phyloP scores from a whole-genome alignment of 2,329 filamentous ascomycete species.

The Hypoxylon sp. region DNA sequence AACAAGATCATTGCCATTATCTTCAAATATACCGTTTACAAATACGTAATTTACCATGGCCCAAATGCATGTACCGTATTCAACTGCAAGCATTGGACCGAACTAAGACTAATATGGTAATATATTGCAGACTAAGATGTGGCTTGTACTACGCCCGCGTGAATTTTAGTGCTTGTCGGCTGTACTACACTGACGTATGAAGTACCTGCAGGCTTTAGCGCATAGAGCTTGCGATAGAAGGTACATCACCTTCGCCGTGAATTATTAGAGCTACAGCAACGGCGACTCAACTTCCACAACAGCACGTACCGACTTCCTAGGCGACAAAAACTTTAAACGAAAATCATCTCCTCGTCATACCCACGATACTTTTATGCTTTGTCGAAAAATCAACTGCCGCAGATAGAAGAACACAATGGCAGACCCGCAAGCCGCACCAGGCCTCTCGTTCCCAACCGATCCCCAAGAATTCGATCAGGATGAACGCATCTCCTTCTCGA shows the following conservation, averaged over 20 bases:
- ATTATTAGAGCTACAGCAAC: too few relatives aligned
- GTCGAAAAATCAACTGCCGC: background rate
- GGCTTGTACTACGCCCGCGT: background rate
- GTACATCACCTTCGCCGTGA: constrained; percentile 12
- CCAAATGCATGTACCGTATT: too few relatives aligned
- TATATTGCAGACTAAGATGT: background rate
- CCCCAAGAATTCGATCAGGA: constrained; percentile 77
- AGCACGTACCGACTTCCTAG: too few relatives aligned
- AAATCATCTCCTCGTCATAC: too few relatives aligned
- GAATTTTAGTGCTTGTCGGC: constrained; percentile 6
- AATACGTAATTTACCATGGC: too few relatives aligned
- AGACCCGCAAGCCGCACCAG: constrained; percentile 36
- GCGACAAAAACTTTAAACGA: too few relatives aligned
- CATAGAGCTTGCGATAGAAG: constrained; percentile 4
- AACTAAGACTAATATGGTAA: constrained; percentile 20
- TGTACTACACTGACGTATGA: constrained; percentile 12
- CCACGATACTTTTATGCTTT: constrained; percentile 2
- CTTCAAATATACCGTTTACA: too few relatives aligned
- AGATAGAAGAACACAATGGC: constrained; percentile 34
- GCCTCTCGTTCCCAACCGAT: constrained; percentile 62
- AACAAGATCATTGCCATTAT: too few relatives aligned
- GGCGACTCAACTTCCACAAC: too few relatives aligned
- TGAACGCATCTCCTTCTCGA: constrained; percentile 87
- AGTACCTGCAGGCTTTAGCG: constrained; percentile 15
- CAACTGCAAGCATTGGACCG: too few relatives aligned